Base-by-base conservation (phyloP, 1,139 yeast species). In the Yamadazyma trypodendri region DNA sequence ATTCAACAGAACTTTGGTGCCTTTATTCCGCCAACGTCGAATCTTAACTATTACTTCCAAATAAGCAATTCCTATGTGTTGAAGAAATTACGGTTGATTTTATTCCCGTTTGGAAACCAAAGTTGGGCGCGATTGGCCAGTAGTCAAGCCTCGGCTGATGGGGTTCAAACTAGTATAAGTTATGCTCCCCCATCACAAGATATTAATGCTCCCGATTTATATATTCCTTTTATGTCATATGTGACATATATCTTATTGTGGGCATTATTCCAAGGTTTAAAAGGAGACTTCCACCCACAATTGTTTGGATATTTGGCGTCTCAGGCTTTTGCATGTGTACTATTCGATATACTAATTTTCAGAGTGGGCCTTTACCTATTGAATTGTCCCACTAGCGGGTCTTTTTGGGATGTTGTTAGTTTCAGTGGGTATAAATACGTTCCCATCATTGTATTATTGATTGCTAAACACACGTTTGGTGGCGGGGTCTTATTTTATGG, bases 351-450 rank as follows among this genome's bases (percentile, higher is more conserved):
- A 14, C 52, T 57, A 28, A 54, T 71, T n/a, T 70, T 72, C 51
- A 65, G 64, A 44, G 55, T 66, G 12, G 77, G 77, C 1, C 63
- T 71, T 44, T 71, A 72, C 49, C 59, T 72, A 41, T 58, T 72
- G 43, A 67, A 60, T 49, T 69, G 76, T 75, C 84, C 54, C 55
- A 72, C 57, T 54, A 84, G 48, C 72, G 79, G 68, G 35, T 60
- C 72, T 40, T 66, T 85, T 35, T 81, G 92, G 72, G 99, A 94
- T 59, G 71, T 92, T 44, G 75, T 87, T 9, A 85, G 96, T 47
- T 92, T 87, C 61, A 83, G 94, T 37, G 97, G 98, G 22, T 94
- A 94, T 71, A 94, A 94, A 61, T 94, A 89, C 57, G 90, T 94
- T 27, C 88, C 95, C 5, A 72, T 84, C 45, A 74, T 83, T 25